phyloP scores from a whole-genome alignment of 2,329 filamentous ascomycete species.

The Madurella mycetomatis region DNA sequence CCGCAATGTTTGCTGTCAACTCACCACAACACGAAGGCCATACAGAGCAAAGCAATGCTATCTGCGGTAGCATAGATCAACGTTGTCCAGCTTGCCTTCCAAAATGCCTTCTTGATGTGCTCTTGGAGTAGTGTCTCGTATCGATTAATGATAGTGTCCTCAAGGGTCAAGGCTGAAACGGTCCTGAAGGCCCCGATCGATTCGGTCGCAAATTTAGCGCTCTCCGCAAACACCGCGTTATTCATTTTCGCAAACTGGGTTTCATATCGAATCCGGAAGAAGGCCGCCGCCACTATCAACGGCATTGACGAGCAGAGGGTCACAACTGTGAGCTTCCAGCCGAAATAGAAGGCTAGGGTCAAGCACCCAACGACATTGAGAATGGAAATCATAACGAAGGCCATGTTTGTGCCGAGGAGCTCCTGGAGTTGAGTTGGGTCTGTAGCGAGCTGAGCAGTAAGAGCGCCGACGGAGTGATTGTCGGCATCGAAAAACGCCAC shows the following conservation, averaged over 20 bases:
- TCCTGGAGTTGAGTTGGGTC: slow-evolving; percentile 59
- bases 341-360: slow-evolving; percentile 63
- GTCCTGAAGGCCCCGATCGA: slow-evolving; percentile 59
- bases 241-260: slow-evolving; percentile 55
- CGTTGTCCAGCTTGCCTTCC: slow-evolving; percentile 32
- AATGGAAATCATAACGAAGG: slow-evolving; percentile 56
- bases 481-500: slow-evolving; percentile 58
- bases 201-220: slow-evolving; percentile 60
- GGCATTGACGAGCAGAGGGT: slow-evolving; percentile 34
- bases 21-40: slow-evolving; percentile 57
- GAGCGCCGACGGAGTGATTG: slow-evolving; percentile 55
- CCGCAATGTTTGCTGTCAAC: not conserved
- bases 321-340: slow-evolving; percentile 71
- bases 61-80: slow-evolving; percentile 35
- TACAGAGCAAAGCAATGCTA: slow-evolving; percentile 49
- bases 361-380: slow-evolving; percentile 63
- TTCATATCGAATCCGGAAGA: slow-evolving; percentile 47
- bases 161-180: slow-evolving; percentile 57
- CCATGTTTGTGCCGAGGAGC: slow-evolving; percentile 59
- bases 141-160: slow-evolving; percentile 47
- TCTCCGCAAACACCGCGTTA: slow-evolving; percentile 54
- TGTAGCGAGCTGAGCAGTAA: slow-evolving; percentile 51
- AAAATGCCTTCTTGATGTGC: slow-evolving; percentile 32
- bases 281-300: slow-evolving; percentile 33
- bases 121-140: slow-evolving; percentile 34